phyloP scores from a whole-genome alignment of 306 rosid genomes.

The Fragaria iinumae region DNA sequence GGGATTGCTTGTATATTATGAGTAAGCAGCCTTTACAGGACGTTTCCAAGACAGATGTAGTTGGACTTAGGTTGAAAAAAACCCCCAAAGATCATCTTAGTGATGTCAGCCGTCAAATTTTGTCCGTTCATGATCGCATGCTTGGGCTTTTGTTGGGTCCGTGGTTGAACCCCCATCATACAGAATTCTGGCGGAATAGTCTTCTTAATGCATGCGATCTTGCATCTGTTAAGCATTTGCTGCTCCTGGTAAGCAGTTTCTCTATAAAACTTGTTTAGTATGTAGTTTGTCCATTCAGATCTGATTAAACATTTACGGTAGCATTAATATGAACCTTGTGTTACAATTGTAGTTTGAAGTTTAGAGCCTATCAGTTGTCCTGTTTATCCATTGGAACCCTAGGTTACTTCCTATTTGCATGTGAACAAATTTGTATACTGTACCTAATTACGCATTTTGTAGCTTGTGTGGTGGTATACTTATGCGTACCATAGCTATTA shows the following conservation, averaged over 20 bases:
- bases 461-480: not conserved
- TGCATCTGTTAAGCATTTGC: conserved; percentile 54
- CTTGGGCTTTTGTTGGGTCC: conserved; percentile 90
- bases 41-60: conserved; percentile 40
- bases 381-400: not conserved
- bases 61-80: conserved; percentile 45
- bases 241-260: conserved; percentile 63
- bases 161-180: conserved; percentile 67
- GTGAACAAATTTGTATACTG: not conserved
- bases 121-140: conserved; percentile 75
- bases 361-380: not conserved
- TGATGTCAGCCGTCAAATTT: conserved; percentile 55
- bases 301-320: not conserved
- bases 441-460: not conserved
- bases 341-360: not conserved
- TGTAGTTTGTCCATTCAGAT: not conserved
- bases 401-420: not conserved
- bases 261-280: not conserved
- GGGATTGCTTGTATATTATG: conserved; percentile 72
- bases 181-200: conserved; percentile 57
- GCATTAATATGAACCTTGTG: not conserved
- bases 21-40: conserved; percentile 43
- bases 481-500: not conserved
- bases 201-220: conserved; percentile 59
- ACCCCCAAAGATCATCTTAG: conserved; percentile 58